Evolutionary conservation across 2,329 filamentous ascomycete species (phyloP).

Genomic region (Aspergillus melleus): DNA sequence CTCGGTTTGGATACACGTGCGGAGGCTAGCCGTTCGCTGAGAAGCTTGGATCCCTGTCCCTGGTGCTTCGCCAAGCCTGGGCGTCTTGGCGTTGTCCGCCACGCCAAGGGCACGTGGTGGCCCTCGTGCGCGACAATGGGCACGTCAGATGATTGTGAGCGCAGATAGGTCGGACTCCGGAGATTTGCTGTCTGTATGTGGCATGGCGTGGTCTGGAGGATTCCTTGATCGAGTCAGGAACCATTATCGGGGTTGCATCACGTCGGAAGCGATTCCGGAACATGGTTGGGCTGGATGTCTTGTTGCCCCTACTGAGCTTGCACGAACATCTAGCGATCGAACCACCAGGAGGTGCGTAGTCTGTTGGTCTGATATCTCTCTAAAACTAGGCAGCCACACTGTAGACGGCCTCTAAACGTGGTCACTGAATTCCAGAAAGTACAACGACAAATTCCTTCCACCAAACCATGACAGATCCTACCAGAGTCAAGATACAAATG

Average conservation of each 20-base stretch:
- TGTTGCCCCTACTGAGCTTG: neutral
- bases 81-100: constrained; percentile 5
- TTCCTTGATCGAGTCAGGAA: neutral
- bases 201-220: neutral
- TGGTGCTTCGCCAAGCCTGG: constrained; percentile 6
- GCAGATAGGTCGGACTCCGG: neutral
- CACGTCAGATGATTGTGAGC: neutral
- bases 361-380: neutral
- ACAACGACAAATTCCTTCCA: too few species aligned
- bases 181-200: neutral
- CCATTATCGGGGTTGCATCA: neutral
- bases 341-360: neutral
- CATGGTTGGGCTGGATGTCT: too few species aligned
- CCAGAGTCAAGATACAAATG: too few species aligned
- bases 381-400: too few species aligned
- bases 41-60: constrained; percentile 5
- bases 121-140: neutral
- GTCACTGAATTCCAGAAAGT: neutral
- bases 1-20: constrained; percentile 15
- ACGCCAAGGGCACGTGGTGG: constrained; percentile 14
- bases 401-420: neutral
- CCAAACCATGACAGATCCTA: too few species aligned
- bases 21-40: constrained; percentile 2
- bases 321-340: neutral
- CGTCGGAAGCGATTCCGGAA: neutral